phyloP scores from a whole-genome alignment of 441 rosid genomes.

The Breynia disticha region DNA sequence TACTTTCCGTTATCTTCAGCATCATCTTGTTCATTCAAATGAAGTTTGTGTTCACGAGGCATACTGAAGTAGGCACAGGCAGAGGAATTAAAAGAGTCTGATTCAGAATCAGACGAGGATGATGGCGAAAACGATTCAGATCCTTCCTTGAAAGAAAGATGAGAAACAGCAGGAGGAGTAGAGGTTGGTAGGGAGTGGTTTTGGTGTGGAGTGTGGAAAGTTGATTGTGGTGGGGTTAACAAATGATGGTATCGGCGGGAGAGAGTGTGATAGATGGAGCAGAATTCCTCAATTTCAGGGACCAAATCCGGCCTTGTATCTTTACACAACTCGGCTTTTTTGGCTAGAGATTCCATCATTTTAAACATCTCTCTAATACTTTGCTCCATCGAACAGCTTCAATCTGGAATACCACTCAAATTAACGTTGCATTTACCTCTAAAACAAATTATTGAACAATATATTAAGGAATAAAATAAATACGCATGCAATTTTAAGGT shows the following conservation, averaged over 20 bases:
- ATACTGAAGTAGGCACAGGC: conserved; percentile 31
- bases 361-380: conserved; percentile 26
- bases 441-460: too few relatives aligned
- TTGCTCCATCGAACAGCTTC: conserved; percentile 26
- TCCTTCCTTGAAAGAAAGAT: conserved; percentile 38
- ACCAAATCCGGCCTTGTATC: conserved; percentile 28
- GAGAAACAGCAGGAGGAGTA: conserved; percentile 34
- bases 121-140: conserved; percentile 45
- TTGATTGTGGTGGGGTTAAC: conserved; percentile 16
- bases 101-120: conserved; percentile 53
- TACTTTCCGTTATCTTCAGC: conserved; percentile 25
- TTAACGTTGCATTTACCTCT: too few relatives aligned
- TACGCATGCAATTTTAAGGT: too few relatives aligned
- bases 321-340: conserved; percentile 20
- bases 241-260: too few relatives aligned
- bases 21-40: conserved; percentile 18
- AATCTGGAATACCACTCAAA: background rate
- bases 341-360: conserved; percentile 25
- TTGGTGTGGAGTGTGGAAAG: conserved; percentile 32
- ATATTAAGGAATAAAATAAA: too few relatives aligned
- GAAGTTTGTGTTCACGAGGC: conserved; percentile 19
- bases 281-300: conserved; percentile 26
- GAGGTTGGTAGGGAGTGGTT: conserved; percentile 5
- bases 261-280: conserved; percentile 17
- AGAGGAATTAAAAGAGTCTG: conserved; percentile 42